A percentile compares a stretch with the other conserved stretches of the same genome.
Conservation (phyloP, 805 yeast genomes). For the Jamesozyma jinghongensis region DNA sequence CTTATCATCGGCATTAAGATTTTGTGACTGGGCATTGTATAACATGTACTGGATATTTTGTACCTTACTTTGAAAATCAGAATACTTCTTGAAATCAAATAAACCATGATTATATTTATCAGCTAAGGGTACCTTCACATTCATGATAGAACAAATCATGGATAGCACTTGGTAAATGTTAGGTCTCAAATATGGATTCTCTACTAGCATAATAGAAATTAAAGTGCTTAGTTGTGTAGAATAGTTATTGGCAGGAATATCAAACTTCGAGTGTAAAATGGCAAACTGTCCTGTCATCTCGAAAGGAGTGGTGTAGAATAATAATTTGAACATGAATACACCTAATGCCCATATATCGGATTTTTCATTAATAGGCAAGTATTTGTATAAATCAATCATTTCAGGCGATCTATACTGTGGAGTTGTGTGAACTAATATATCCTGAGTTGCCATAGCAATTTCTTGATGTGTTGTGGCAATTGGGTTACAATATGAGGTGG, state of each 20-base stretch:
- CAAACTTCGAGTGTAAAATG: conserved; percentile 73
- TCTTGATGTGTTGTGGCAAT: conserved; percentile 67
- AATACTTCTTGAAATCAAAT: conserved; percentile 48
- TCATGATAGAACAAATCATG: conserved; percentile 54
- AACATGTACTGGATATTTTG: conserved; percentile 24
- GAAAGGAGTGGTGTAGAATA: conserved; percentile 92
- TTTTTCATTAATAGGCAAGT: conserved; percentile 81
- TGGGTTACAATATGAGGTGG: conserved; percentile 46
- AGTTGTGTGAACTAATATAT: conserved; percentile 82
- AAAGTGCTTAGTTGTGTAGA: conserved; percentile 66
- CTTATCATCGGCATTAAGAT: conserved; percentile 7
- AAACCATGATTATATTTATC: conserved; percentile 40
- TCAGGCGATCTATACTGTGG: conserved; percentile 95
- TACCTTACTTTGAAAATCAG: conserved; percentile 36
- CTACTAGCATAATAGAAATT: conserved; percentile 71
- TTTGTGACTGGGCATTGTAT: conserved; percentile 16
- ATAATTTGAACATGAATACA: conserved; percentile 76
- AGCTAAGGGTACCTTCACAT: conserved; percentile 42
- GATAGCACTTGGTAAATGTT: conserved; percentile 71
- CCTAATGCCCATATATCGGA: conserved; percentile 97
- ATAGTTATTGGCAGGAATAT: conserved; percentile 66
- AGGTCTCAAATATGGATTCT: conserved; percentile 75
- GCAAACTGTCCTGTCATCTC: conserved; percentile 79
- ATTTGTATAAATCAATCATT: conserved; percentile 82
- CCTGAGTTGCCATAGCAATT: conserved; percentile 69